Conservation (phyloP, 1,284 basidiomycete species). For the Sanghuangporus baumii region DNA sequence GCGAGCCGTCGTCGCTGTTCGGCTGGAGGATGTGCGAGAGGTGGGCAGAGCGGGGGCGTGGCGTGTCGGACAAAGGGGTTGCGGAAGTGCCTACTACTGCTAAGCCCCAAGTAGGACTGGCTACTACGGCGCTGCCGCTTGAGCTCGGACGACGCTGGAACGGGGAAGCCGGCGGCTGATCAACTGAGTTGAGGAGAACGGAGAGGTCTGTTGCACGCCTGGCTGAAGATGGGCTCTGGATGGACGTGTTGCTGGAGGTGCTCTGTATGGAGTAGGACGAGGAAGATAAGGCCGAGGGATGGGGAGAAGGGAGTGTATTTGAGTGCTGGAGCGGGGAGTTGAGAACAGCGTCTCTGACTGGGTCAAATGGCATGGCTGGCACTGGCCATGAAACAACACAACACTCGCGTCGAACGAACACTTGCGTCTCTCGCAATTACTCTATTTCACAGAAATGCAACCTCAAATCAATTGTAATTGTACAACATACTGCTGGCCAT, state of each 20-base stretch:
- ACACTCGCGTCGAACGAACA: not conserved
- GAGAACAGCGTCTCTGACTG: slow-evolving; percentile 74
- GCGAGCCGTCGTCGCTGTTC: slow-evolving; percentile 6
- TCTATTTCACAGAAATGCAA: no score
- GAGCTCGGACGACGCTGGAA: slow-evolving; percentile 16
- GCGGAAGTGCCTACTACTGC: no score
- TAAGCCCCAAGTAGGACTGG: slow-evolving; percentile 6
- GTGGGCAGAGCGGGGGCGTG: slow-evolving; percentile 16
- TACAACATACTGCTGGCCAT: no score
- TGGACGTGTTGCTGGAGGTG: slow-evolving; percentile 21
- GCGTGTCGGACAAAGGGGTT: not conserved
- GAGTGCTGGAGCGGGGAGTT: slow-evolving; percentile 48
- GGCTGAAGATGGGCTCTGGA: slow-evolving; percentile 40
- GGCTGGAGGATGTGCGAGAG: slow-evolving; percentile 19
- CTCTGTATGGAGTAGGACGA: slow-evolving; percentile 14
- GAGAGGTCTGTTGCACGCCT: slow-evolving; percentile 66
- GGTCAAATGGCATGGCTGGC: slow-evolving; percentile 68
- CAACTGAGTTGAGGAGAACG: slow-evolving; percentile 60
- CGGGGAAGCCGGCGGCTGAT: slow-evolving; percentile 23
- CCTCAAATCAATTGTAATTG: no score
- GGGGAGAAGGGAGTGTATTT: slow-evolving; percentile 22
- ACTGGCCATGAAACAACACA: not conserved
- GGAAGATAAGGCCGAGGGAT: no score
- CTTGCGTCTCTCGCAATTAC: no score
- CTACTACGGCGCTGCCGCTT: slow-evolving; percentile 8